Percentiles rank a stretch among this genome's conserved stretches.
These are phyloP conservation scores for Emergomyces pasteurianus DNA, from an alignment of 2,329 filamentous ascomycete genomes.

Conservation along the genomic window DNA sequence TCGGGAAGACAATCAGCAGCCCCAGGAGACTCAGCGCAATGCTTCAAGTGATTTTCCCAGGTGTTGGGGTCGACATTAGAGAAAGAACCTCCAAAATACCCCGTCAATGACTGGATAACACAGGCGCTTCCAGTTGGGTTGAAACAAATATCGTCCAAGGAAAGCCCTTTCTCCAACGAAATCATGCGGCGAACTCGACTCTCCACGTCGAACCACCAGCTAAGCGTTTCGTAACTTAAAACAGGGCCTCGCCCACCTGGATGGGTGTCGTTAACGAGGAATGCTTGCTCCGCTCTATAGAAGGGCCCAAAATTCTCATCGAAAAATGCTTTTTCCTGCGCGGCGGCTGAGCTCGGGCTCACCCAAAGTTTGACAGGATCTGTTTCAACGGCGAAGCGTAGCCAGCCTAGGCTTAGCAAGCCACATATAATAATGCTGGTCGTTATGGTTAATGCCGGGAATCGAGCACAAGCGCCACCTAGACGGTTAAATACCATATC, in stretches of 20 bases:
- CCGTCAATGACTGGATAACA: slow-evolving; percentile 83
- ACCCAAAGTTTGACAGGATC: slow-evolving; percentile 93
- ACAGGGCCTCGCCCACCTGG: slow-evolving; percentile 58
- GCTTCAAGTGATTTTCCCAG: slow-evolving; percentile 61
- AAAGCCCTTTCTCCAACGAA: slow-evolving; percentile 55
- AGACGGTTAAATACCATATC: slow-evolving; percentile 70
- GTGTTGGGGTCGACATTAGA: slow-evolving; percentile 47
- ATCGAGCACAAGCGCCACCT: slow-evolving; percentile 68
- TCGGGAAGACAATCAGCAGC: slow-evolving; percentile 62
- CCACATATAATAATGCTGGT: slow-evolving; percentile 63
- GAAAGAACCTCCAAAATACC: slow-evolving; percentile 67
- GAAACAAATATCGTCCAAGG: slow-evolving; percentile 77
- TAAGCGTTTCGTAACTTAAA: slow-evolving; percentile 73
- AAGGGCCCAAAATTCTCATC: slow-evolving; percentile 90
- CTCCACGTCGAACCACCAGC: slow-evolving; percentile 92
- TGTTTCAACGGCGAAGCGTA: slow-evolving; percentile 77
- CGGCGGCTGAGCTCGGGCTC: slow-evolving; percentile 81
- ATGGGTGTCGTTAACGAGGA: slow-evolving; percentile 77
- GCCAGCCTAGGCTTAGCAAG: slow-evolving; percentile 75
- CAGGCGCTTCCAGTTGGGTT: slow-evolving; percentile 84
- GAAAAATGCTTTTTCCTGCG: slow-evolving; percentile 87
- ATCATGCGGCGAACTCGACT: slow-evolving; percentile 60
- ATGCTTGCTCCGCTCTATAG: slow-evolving; percentile 85
- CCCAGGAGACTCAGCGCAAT: slow-evolving; percentile 69
- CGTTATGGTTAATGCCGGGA: slow-evolving; percentile 71